Evolutionary conservation across 768 basidiomycete species (phyloP), one percentile per base, ranked within the genome.

Genomic region (Amanita brunnescens): DNA sequence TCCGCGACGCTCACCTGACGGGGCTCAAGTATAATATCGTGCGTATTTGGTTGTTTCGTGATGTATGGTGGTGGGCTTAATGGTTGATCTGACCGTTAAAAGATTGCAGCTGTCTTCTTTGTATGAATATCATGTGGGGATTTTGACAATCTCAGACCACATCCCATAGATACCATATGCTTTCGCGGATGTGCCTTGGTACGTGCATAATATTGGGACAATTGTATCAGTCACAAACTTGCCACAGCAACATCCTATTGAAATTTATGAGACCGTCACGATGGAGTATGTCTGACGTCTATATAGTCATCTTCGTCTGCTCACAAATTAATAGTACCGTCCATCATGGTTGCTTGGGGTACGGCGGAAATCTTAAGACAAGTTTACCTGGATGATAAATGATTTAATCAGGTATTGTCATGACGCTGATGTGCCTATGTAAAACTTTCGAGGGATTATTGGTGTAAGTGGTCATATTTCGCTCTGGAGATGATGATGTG

Each of bases 381-480:
- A 49, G 0, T 6, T 29, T 8, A 18, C 41, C 51, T 6, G 6
- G 26, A 34, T 33, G 14, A 32, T 14, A 18, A 7, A 14, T 24
- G 21, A 20, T 34, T 12, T 30, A 6, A 21, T 3, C 10, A 60
- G 62, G 62, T n/a, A 55, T 59, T 13, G 57, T 63, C 23, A 62
- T 64, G 61, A 64, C 63, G 14, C 50, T 64, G 18, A 64, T 63
- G 63, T 61, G 56, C 39, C 47, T 64, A 14, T 61, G 60, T 54
- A 57, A 60, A 12, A 59, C 59, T 6, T 64, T 59, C 39, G 46
- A 58, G 6, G 54, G 57, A 12, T 54, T 64, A 18, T 53, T 64
- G 16, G 54, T 61, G 63, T 62, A 55, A 6, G 14, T 16, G 2
- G 20, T 23, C 16, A 29, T 34, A 6, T 5, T 29, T 29, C 26